Base-by-base conservation (phyloP, 176 grass and related monocot genomes). In the Lolium perenne region DNA sequence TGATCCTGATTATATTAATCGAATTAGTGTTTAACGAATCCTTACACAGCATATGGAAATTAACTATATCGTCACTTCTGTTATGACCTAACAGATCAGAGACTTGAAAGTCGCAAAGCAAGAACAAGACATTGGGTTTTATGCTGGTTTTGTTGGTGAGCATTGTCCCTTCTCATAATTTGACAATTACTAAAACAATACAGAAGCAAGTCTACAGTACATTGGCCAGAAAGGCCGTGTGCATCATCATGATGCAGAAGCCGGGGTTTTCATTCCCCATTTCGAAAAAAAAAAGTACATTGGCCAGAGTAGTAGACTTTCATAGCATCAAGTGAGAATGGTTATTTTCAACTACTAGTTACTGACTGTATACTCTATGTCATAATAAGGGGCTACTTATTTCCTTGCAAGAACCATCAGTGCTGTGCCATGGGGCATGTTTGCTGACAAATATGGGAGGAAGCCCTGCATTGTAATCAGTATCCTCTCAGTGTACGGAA, bases 71-170 rank as follows among this genome's bases (percentile, higher is more conserved):
- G 23, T 82, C 13, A 4, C 10, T 10, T 63, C 64, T 86, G 29
- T 78, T 86, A 23, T 66, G 23, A 72, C 72, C 1, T 16, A 77
- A 92, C 47, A 95, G 90, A 95, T 92, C 81, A 88, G 85, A 67
- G 93, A 95, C 69, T 58, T 95, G 74, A 79, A 92, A 38, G 18
- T 95, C 6, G 88, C 93, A 22, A 90, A 92, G 68, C 62, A 82
- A 84, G 93, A 94, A 84, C 61, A 88, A 81, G 93, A 92, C 59
- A 95, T 92, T 68, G 93, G 93, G 26, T 92, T 88, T 47, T 95
- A 92, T 77, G 93, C 93, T 45, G 93, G 90, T 64, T 95, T 95
- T 90, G 87, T 94, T 8, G 93, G 93, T 92, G 47, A 92, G 86
- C 49, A 53, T 4, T 23, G 20, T 26, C 26, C 32, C 16, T 32